Base-by-base conservation (phyloP, 1,284 basidiomycete species). In the Cronartium ribicola region DNA sequence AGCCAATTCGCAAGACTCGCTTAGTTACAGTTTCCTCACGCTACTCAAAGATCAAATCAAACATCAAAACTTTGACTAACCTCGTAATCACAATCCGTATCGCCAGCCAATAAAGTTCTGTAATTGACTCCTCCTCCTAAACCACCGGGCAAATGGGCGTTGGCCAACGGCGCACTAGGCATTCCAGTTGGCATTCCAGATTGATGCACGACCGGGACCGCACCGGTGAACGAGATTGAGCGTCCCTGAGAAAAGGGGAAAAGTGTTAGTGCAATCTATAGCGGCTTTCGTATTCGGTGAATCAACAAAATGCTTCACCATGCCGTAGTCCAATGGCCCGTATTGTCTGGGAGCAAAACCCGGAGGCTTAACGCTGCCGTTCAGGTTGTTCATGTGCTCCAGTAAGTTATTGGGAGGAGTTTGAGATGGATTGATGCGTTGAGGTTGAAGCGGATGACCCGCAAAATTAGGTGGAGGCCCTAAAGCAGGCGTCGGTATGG, bases 41-140 rank as follows among this genome's bases (percentile, higher is more conserved):
- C 20, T 11, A 36, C 36, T 67, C 41, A 37, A 51, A 36, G 1
- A 14, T 3, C 8, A 11, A 48, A 55, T 5, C 29, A 22, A 68
- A 60, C 40, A 7, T 17, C 29, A 22, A 14, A 41, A 17, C 17
- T 43, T 3, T 66, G 4, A 48, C 59, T 11, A 43, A 67, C 72
- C 72, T 75, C 66, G 57, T 67, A 75, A 43, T 75, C 72, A 55
- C 72, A 75, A 39, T 75, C 72, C 39, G 72, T 67, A 57, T 75
- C 72, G 13, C 72, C 72, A 29, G 72, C 55, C 17, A 75, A 36
- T 22, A 75, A 48, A 39, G 72, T 66, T 63, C 72, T 62, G 37
- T 75, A 75, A 59, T 75, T 75, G 6, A 75, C 72, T 55, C 66
- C 66, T 55, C 66, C 66, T 57, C 64, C 71, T 29, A 57, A 65